phyloP scores from a whole-genome alignment of 2,329 filamentous ascomycete species.

The Beauveria medogensis region DNA sequence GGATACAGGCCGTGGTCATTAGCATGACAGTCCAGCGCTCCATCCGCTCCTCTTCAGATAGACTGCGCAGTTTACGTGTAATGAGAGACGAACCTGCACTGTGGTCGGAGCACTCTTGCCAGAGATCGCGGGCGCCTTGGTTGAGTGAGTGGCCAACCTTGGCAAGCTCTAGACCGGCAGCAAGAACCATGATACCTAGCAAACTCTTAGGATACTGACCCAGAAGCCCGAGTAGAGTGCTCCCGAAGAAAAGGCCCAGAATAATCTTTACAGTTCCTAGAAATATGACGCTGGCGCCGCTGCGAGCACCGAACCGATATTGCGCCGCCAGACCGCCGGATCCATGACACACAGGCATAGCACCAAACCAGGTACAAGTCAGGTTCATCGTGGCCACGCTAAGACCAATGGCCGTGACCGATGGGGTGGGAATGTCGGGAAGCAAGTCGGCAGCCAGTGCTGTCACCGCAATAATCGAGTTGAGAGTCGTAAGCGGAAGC shows the following conservation, averaged over 20 bases:
- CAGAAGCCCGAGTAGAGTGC: constrained; percentile 64
- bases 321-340: constrained; percentile 87
- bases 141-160: constrained; percentile 81
- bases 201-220: constrained; percentile 65
- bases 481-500: constrained; percentile 82
- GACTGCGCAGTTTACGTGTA: constrained; percentile 38
- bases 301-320: constrained; percentile 83
- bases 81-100: constrained; percentile 20
- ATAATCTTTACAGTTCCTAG: constrained; percentile 69
- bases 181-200: constrained; percentile 82
- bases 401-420: constrained; percentile 67
- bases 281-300: constrained; percentile 73
- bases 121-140: constrained; percentile 53
- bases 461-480: constrained; percentile 82
- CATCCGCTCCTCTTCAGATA: constrained; percentile 60
- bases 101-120: constrained; percentile 45
- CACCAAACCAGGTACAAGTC: constrained; percentile 79
- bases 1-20: constrained; percentile 69
- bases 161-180: constrained; percentile 78
- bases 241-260: constrained; percentile 67
- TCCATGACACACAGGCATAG: constrained; percentile 93
- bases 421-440: constrained; percentile 57
- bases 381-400: constrained; percentile 83
- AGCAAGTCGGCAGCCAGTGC: constrained; percentile 72
- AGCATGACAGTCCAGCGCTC: constrained; percentile 87